Evolutionary conservation across 257 asterid species (phyloP), one percentile per base, ranked within the genome.

Genomic region (Primulina tabacum): DNA sequence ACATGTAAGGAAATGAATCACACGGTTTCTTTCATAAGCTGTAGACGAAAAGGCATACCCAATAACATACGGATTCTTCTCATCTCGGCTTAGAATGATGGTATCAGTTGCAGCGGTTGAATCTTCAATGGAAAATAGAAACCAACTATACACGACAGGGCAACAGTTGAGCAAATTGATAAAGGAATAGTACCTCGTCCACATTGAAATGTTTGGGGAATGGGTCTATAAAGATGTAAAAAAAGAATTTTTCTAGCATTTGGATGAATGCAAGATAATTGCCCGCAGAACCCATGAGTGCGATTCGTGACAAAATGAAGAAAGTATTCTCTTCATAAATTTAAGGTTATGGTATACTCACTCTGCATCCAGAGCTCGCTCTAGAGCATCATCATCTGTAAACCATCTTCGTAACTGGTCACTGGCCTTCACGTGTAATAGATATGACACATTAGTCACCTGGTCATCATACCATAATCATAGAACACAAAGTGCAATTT

Each of bases 351-450:
- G 40, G 8, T 14, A 59, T 64, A 64, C 97, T 82, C 66, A 94
- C 97, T 94, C 95, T 73, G 89, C 97, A 75, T 88, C 81, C 38
- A 82, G 87, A 62, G 97, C 96, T 70, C 97, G 87, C 75, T 94
- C 97, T 74, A 94, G 79, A 71, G 99, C 95, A 70, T 91, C 99
- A 59, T 89, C 90, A 20, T 94, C 95, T 10, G 78, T 68, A 69
- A 91, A 89, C 99, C 99, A 94, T 75, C 50, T 82, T 56, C 80
- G 75, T 56, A 89, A 60, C 68, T 84, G 87, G 78, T 86, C 88
- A 73, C 65, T 84, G 21, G 99, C 99, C 97, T 94, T 62, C 82
- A 80, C 24, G 33, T 43, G 21, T 37, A 6, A 30, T 79, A 73
- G 75, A 74, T 7, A 29, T 20, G 68, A 70, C 33, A 60, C 59